These are phyloP conservation scores for Porogramme epimiltina DNA, from an alignment of 1,284 basidiomycete species.

Conservation along the genomic window DNA sequence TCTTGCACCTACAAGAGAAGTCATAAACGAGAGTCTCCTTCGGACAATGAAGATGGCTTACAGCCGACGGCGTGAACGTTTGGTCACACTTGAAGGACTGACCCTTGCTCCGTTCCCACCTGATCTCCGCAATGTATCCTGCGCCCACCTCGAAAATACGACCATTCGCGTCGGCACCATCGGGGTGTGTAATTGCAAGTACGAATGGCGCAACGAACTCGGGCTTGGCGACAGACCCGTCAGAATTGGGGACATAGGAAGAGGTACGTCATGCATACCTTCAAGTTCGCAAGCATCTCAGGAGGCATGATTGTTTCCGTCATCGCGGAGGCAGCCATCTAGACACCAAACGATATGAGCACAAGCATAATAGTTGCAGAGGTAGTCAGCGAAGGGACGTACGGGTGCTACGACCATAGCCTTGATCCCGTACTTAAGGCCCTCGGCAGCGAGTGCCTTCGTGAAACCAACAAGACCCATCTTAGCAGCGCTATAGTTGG, in stretches of 20 bases:
- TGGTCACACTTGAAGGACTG: slow-evolving; percentile 90
- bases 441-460: slow-evolving; percentile 90
- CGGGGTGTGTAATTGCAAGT: slow-evolving; percentile 73
- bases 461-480: slow-evolving; percentile 92
- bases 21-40: background rate
- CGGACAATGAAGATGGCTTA: slow-evolving; percentile 35
- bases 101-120: slow-evolving; percentile 92
- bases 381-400: slow-evolving; percentile 28
- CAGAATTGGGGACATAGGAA: background rate
- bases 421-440: slow-evolving; percentile 92
- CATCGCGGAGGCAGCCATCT: slow-evolving; percentile 94
- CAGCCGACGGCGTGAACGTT: slow-evolving; percentile 93
- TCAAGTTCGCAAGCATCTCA: slow-evolving; percentile 92
- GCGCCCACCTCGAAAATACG: slow-evolving; percentile 94
- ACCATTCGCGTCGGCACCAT: slow-evolving; percentile 84
- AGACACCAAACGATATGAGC: background rate
- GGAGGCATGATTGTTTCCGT: slow-evolving; percentile 95
- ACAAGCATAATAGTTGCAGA: background rate
- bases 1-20: slow-evolving; percentile 60
- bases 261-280: slow-evolving; percentile 45
- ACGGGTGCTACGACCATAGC: slow-evolving; percentile 90
- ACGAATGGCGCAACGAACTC: slow-evolving; percentile 95
- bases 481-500: slow-evolving; percentile 90
- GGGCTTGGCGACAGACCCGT: slow-evolving; percentile 50
- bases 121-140: slow-evolving; percentile 89